These are phyloP conservation scores for Amborella trichopoda DNA, from an alignment of 164 flowering plant species.

Conservation along the genomic window DNA sequence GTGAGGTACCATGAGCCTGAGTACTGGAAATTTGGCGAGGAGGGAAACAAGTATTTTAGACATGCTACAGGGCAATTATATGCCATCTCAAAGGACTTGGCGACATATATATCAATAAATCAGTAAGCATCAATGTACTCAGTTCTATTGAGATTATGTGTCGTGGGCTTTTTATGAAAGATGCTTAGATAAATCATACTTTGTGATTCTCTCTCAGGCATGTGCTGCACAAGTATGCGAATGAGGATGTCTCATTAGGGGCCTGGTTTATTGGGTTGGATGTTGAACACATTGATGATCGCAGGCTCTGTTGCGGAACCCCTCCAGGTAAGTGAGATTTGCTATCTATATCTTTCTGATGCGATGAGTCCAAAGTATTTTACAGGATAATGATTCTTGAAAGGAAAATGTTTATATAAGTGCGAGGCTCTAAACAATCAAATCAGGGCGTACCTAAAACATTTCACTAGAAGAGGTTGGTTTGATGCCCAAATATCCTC, in stretches of 20 bases:
- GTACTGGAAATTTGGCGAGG: slow-evolving; percentile 95
- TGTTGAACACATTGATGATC: slow-evolving; percentile 85
- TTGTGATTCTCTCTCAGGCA: too few relatives aligned
- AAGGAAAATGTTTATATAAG: too few relatives aligned
- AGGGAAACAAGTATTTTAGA: slow-evolving; percentile 90
- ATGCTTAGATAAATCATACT: too few relatives aligned
- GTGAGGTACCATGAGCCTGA: slow-evolving; percentile 95
- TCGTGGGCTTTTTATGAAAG: too few relatives aligned
- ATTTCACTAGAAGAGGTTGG: too few relatives aligned
- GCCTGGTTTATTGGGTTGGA: slow-evolving; percentile 96
- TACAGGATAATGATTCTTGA: too few relatives aligned
- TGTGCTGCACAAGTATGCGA: slow-evolving; percentile 75
- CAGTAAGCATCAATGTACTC: slow-evolving; percentile 76
- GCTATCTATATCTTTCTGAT: too few relatives aligned
- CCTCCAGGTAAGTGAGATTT: slow-evolving; percentile 75
- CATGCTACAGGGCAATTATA: slow-evolving; percentile 97
- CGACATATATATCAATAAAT: slow-evolving; percentile 71
- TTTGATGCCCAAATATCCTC: too few relatives aligned
- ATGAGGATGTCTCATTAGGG: slow-evolving; percentile 91
- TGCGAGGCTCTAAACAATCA: too few relatives aligned
- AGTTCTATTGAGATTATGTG: neutral
- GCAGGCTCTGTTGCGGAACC: slow-evolving; percentile 86
- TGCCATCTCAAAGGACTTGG: slow-evolving; percentile 82
- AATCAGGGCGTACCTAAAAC: too few relatives aligned
- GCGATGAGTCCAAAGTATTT: too few relatives aligned